Base-by-base conservation (phyloP, 2,329 filamentous ascomycete genomes). In the Lachnellula cervina region DNA sequence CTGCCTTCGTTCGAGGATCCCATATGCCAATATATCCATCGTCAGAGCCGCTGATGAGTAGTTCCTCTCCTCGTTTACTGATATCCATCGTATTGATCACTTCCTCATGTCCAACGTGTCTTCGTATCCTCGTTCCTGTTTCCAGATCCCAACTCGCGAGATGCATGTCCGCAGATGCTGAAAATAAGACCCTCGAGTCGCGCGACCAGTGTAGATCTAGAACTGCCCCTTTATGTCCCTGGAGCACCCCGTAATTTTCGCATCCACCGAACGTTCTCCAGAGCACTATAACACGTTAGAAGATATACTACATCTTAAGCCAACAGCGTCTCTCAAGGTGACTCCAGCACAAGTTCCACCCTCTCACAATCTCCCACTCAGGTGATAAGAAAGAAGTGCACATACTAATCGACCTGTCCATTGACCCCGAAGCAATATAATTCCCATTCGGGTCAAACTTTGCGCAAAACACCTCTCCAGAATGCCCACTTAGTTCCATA, bases 131-230 rank as follows among this genome's bases (percentile, higher is more conserved):
- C 62, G 87, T 82, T n/a, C 93, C 93, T 0, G 90, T 92, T 63
- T 94, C 93, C 43, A 96, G 75, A 68, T 99, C 93, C 93, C 93
- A 99, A 70, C 90, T 96, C 40, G 92, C 92, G 32, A 97, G 79
- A 63, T 92, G 90, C 82, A 86, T 92, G 71, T 99, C 94, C 63
- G 94, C 92, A 35, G 92, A 96, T 45, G 92, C 92, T 7, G 93
- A 94, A 69, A 93, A 97, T 51, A 99, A 73, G 43, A 93, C 87
- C 66, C 88, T 85, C 19, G 91, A 95, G 75, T 99, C 94, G 70
- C 94, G 87, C 28, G 94, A 96, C 94, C 94, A 99, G 69, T 96
- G 91, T 46, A 99, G 76, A 72, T 97, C 94, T 25, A 97, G 78
- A 49, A 99, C 78, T 1, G 94, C 94, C 63, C 90, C 90, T 70